Evolutionary conservation across 805 yeast genomes (phyloP).

Genomic region (Metschnikowia aberdeeniae): DNA sequence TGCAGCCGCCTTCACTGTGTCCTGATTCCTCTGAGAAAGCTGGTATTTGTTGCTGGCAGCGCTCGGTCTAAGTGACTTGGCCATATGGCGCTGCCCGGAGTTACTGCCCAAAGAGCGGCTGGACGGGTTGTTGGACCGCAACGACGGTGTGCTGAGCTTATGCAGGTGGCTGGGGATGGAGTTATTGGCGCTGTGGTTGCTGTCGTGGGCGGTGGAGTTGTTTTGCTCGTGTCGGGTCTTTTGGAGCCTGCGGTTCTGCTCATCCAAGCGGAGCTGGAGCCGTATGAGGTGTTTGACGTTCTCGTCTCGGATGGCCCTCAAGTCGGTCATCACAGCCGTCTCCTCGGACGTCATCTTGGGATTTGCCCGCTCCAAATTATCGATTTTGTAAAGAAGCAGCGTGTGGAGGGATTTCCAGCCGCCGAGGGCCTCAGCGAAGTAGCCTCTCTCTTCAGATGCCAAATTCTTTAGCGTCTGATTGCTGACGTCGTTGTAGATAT

Average conservation of each 20-base stretch:
- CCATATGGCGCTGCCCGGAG: slow-evolving; percentile 23
- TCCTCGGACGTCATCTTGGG: slow-evolving; percentile 21
- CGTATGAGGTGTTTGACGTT: slow-evolving; percentile 41
- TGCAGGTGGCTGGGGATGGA: slow-evolving; percentile 6
- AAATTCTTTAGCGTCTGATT: slow-evolving; percentile 54
- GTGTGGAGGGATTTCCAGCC: slow-evolving; percentile 78
- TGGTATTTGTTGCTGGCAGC: slow-evolving; percentile 6
- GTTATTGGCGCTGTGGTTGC: slow-evolving; percentile 2
- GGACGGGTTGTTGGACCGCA: slow-evolving; percentile 16
- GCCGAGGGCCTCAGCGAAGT: slow-evolving; percentile 52
- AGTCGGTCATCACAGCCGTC: slow-evolving; percentile 20
- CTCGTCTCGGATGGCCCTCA: slow-evolving; percentile 38
- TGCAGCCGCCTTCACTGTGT: slow-evolving; percentile 17
- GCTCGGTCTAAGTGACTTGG: slow-evolving; percentile 16
- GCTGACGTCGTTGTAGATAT: slow-evolving; percentile 59
- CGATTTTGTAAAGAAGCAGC: slow-evolving; percentile 52
- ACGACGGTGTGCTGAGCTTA: slow-evolving; percentile 26
- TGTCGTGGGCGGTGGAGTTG: not conserved
- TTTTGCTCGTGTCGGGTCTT: slow-evolving; percentile 3
- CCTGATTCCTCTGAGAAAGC: slow-evolving; percentile 19
- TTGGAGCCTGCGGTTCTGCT: slow-evolving; percentile 17
- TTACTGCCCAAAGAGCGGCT: slow-evolving; percentile 14
- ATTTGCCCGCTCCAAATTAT: slow-evolving; percentile 44
- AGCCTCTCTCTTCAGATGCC: slow-evolving; percentile 52
- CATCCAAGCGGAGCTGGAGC: slow-evolving; percentile 39